Evolutionary conservation across 306 rosid species (phyloP).

Genomic region (Glycine soja): DNA sequence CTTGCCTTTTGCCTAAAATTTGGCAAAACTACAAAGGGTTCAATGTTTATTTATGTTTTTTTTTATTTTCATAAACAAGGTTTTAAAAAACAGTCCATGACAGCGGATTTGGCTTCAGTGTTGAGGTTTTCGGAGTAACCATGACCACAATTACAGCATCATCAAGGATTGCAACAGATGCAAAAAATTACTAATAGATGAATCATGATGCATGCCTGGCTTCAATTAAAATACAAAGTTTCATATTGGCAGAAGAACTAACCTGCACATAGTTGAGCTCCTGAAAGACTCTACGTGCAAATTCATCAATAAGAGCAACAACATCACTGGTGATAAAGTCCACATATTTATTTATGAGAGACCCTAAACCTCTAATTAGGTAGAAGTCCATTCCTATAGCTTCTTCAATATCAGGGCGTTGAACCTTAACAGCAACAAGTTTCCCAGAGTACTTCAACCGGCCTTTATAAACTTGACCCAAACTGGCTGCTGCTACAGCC

Average conservation of each 20-base stretch:
- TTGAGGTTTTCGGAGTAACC: neutral
- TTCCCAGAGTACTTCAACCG: slow-evolving; percentile 68
- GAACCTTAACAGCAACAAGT: slow-evolving; percentile 91
- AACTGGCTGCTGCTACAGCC: slow-evolving; percentile 96
- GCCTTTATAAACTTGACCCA: slow-evolving; percentile 97
- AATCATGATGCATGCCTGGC: slow-evolving; percentile 23
- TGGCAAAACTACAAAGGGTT: slow-evolving; percentile 13
- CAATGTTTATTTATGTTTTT: neutral
- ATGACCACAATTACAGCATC: no score
- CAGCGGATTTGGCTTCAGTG: neutral
- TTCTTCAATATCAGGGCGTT: slow-evolving; percentile 93
- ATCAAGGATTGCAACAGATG: neutral
- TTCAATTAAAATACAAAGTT: slow-evolving; percentile 25
- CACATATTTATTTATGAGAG: slow-evolving; percentile 82
- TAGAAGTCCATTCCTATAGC: slow-evolving; percentile 92
- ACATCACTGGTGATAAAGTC: slow-evolving; percentile 81
- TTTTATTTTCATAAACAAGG: neutral
- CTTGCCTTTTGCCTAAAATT: slow-evolving; percentile 21
- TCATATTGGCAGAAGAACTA: slow-evolving; percentile 43
- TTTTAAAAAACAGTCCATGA: neutral
- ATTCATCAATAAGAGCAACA: slow-evolving; percentile 89
- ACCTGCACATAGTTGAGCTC: slow-evolving; percentile 99
- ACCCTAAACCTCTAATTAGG: slow-evolving; percentile 79
- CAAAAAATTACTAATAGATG: slow-evolving; percentile 7
- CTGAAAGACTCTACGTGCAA: slow-evolving; percentile 90